Conservation (phyloP, 768 basidiomycete genomes). For the Hirschioporus abietinus region DNA sequence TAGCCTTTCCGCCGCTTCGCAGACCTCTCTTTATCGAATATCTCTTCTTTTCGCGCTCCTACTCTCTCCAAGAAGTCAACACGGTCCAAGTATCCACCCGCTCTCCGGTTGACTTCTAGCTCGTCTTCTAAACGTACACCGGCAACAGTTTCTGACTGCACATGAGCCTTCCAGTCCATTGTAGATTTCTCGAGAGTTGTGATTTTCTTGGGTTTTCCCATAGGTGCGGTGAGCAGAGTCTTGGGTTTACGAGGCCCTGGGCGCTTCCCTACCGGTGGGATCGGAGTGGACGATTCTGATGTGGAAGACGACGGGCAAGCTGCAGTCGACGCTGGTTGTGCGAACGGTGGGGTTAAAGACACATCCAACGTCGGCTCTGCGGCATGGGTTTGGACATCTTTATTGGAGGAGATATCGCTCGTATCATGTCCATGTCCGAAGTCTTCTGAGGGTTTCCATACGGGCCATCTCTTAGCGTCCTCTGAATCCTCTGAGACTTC, state of each 20-base stretch:
- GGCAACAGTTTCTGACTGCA: conserved; percentile 35
- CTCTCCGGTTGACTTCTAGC: conserved; percentile 65
- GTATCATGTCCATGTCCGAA: conserved; percentile 3
- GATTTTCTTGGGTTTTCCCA: conserved; percentile 63
- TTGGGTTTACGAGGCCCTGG: conserved; percentile 68
- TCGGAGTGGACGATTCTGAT: conserved; percentile 1
- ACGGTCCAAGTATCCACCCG: conserved; percentile 80
- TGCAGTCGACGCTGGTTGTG: conserved; percentile 18
- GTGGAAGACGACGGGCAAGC: background rate
- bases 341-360: conserved; percentile 13
- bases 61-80: conserved; percentile 79
- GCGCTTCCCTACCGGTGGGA: conserved; percentile 30
- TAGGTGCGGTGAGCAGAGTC: conserved; percentile 44
- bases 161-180: conserved; percentile 78
- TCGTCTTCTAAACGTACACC: conserved; percentile 50
- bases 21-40: conserved; percentile 49
- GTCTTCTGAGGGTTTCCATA: conserved; percentile 32
- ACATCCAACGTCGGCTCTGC: conserved; percentile 5
- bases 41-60: conserved; percentile 62
- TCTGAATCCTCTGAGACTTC: conserved; percentile 69
- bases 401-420: background rate
- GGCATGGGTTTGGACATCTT: background rate
- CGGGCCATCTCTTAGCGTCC: conserved; percentile 74
- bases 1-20: conserved; percentile 39
- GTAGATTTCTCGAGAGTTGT: conserved; percentile 82